Evolutionary conservation across 768 basidiomycete genomes (phyloP).

Genomic region (Gymnopilus junonius): DNA sequence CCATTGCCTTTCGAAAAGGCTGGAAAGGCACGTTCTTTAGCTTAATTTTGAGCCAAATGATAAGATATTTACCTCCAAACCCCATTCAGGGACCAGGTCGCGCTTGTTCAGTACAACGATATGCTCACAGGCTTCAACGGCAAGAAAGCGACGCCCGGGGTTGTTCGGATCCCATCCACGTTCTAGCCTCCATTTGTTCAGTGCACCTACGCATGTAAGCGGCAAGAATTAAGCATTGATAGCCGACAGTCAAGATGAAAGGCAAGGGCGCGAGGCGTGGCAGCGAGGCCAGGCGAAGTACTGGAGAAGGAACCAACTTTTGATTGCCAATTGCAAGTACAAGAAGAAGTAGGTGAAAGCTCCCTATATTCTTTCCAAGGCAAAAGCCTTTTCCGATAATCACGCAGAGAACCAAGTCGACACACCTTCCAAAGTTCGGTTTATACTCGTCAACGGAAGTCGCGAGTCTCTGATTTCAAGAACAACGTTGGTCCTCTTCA

Average conservation of each 20-base stretch:
- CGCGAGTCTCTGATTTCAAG: conserved; percentile 95
- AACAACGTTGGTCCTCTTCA: conserved; percentile 86
- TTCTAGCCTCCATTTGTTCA: conserved; percentile 71
- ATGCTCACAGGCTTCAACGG: conserved; percentile 68
- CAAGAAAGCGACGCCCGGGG: conserved; percentile 41
- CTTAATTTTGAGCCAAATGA: conserved; percentile 11
- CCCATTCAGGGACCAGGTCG: conserved; percentile 89
- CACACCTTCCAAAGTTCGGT: conserved; percentile 85
- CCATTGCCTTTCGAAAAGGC: conserved; percentile 80
- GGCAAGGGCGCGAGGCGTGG: conserved; percentile 9
- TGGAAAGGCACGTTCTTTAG: conserved; percentile 30
- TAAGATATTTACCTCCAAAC: conserved; percentile 67
- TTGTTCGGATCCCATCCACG: conserved; percentile 59
- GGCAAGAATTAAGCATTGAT: conserved; percentile 27
- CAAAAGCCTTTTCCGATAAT: conserved; percentile 22
- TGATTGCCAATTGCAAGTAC: conserved; percentile 8
- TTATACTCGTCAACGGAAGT: conserved; percentile 92
- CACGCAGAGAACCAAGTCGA: conserved; percentile 30
- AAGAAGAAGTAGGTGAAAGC: background rate
- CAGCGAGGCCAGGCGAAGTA: conserved; percentile 12
- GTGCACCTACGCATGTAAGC: conserved; percentile 47
- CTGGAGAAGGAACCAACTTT: conserved; percentile 9
- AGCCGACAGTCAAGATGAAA: conserved; percentile 24
- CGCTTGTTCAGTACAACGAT: conserved; percentile 93
- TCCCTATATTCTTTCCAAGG: conserved; percentile 5